Conservation (phyloP, 257 asterid genomes). For the Avicennia marina region DNA sequence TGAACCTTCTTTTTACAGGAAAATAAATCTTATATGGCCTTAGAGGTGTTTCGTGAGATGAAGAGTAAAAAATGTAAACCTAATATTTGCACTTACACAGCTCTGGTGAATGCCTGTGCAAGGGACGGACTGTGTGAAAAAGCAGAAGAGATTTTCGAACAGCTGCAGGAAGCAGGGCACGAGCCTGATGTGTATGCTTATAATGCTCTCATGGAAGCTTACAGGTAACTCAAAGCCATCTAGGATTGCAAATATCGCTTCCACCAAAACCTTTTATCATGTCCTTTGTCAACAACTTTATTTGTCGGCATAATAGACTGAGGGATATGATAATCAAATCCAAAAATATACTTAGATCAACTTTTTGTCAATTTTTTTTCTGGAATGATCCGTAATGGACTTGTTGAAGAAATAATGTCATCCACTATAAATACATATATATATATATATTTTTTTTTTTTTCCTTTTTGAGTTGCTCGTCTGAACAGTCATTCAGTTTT, state of each 20-base stretch:
- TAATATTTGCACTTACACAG: slow-evolving; percentile 81
- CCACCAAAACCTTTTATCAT: background rate
- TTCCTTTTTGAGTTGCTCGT: background rate
- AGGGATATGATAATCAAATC: too few species aligned
- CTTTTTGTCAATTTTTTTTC: too few species aligned
- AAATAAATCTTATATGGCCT: slow-evolving; percentile 72
- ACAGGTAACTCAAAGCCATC: slow-evolving; percentile 45
- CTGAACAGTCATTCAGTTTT: background rate
- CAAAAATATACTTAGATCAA: too few species aligned
- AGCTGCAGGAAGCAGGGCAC: slow-evolving; percentile 73
- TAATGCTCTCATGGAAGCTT: slow-evolving; percentile 91
- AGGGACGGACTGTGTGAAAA: slow-evolving; percentile 83
- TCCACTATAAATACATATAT: too few species aligned
- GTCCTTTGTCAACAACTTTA: too few species aligned
- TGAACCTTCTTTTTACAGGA: slow-evolving; percentile 36
- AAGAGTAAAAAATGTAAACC: slow-evolving; percentile 59
- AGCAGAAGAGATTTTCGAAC: slow-evolving; percentile 78
- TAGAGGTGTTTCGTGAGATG: slow-evolving; percentile 77
- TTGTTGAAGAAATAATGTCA: too few species aligned
- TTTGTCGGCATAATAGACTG: too few species aligned
- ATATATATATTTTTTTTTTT: too few species aligned
- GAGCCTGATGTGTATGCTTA: slow-evolving; percentile 88
- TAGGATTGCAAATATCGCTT: background rate
- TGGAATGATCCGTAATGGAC: too few species aligned
- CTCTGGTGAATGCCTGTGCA: slow-evolving; percentile 76